A percentile compares a stretch with the other conserved stretches of the same genome.
These are phyloP conservation scores for Paraconiothyrium brasiliense DNA, from an alignment of 2,329 filamentous ascomycete species.

Conservation along the genomic window DNA sequence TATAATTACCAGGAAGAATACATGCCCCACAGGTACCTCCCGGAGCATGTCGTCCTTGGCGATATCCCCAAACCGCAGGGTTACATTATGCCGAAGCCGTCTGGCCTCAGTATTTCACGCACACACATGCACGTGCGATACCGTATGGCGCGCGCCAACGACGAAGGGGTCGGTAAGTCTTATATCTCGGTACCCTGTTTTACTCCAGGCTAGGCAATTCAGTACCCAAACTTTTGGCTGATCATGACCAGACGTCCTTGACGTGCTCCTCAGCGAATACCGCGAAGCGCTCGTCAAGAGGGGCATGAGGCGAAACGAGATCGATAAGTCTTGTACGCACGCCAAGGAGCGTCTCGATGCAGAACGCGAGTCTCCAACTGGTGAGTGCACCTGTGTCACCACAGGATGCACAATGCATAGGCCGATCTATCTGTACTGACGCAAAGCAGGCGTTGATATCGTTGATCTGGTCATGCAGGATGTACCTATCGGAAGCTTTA, in stretches of 20 bases:
- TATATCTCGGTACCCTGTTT: background rate
- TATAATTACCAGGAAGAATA: slow-evolving; percentile 38
- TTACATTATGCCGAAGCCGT: slow-evolving; percentile 26
- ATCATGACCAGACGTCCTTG: slow-evolving; percentile 32
- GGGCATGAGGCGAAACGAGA: slow-evolving; percentile 29
- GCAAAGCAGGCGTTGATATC: slow-evolving; percentile 31
- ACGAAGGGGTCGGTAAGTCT: slow-evolving; percentile 35
- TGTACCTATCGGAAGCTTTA: background rate
- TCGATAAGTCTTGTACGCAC: slow-evolving; percentile 25
- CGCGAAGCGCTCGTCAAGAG: slow-evolving; percentile 26
- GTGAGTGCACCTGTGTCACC: slow-evolving; percentile 13
- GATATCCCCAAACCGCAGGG: slow-evolving; percentile 27
- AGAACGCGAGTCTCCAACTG: slow-evolving; percentile 29
- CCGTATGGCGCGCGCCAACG: slow-evolving; percentile 38
- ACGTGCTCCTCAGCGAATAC: slow-evolving; percentile 37
- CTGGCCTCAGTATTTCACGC: slow-evolving; percentile 10
- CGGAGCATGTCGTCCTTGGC: slow-evolving; percentile 37
- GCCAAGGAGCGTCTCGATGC: slow-evolving; percentile 28
- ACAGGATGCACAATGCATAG: background rate
- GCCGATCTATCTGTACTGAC: background rate
- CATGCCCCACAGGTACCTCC: slow-evolving; percentile 35
- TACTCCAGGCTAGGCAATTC: too few relatives aligned
- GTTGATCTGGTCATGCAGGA: slow-evolving; percentile 41
- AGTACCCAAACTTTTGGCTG: too few relatives aligned
- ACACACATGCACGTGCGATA: slow-evolving; percentile 28